Evolutionary conservation across 2,329 filamentous ascomycete genomes (phyloP), one percentile per base, ranked within the genome.

Genomic region (Penicillium sp.): DNA sequence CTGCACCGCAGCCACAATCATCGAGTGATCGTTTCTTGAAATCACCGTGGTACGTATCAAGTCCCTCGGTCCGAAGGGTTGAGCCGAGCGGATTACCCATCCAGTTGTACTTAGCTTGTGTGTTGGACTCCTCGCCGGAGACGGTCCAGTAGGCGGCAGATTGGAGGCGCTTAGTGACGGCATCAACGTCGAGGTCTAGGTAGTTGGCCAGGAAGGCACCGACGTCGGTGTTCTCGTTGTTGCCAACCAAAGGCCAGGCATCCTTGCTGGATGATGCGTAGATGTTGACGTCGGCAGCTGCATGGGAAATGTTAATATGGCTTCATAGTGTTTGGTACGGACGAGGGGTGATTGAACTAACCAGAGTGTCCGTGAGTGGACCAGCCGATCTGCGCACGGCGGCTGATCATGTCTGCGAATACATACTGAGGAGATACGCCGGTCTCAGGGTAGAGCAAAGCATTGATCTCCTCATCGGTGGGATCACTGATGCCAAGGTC

Each of bases 201-300:
- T 95, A 99, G 8, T 87, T 80, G 7, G 87, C 82, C 60, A 99
- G 78, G 75, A 97, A 99, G 48, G 85, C 81, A 37, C 95, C 95
- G 0, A 99, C 84, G 28, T 98, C 93, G 0, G 89, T 98, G 74
- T 99, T 99, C 81, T 99, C 95, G 57, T 96, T 89, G 75, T 98
- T 98, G 7, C 94, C 94, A 3, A 86, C 80, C 6, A 97, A 82
- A 14, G 84, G 81, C 46, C 85, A 83, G 0, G 88, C 85, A 33
- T 81, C 79, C 40, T 85, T 83, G 0, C 85, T 83, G 3, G 91
- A 88, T 0, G 90, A 93, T 55, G 91, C 89, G 79, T 98, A 99
- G 67, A 99, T 92, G 76, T 99, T 99, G 52, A 99, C 95, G 74
- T 99, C 95, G 7, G 95, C 93, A 55, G 89, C 95, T 73, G 30